Evolutionary conservation across 306 rosid species (phyloP).

Genomic region (Lathyrus oleraceus): DNA sequence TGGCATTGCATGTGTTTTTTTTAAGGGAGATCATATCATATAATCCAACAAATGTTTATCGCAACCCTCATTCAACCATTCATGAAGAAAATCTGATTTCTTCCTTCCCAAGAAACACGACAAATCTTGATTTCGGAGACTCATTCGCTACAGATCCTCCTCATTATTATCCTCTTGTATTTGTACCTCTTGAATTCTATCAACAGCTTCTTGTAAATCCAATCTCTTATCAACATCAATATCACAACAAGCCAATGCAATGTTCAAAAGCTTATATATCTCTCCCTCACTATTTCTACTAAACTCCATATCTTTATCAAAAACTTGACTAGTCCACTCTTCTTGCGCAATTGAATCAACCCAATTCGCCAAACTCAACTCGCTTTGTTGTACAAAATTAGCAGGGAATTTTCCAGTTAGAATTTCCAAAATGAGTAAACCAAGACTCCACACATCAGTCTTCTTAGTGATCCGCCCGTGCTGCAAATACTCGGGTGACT

Average conservation of each 20-base stretch:
- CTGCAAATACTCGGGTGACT: slow-evolving; percentile 76
- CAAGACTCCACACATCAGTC: slow-evolving; percentile 87
- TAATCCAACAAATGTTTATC: background rate
- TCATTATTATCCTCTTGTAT: slow-evolving; percentile 46
- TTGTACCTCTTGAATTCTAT: slow-evolving; percentile 59
- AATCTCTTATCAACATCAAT: slow-evolving; percentile 65
- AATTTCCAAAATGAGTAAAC: slow-evolving; percentile 67
- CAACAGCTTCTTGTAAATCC: slow-evolving; percentile 65
- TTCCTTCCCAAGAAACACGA: background rate
- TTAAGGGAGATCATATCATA: background rate
- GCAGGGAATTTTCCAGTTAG: slow-evolving; percentile 66
- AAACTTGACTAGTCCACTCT: slow-evolving; percentile 54
- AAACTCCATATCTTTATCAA: slow-evolving; percentile 55
- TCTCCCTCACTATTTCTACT: slow-evolving; percentile 36
- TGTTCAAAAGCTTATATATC: slow-evolving; percentile 63
- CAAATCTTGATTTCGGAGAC: slow-evolving; percentile 29
- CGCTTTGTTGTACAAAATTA: slow-evolving; percentile 50
- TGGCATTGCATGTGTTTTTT: background rate
- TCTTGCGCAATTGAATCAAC: slow-evolving; percentile 48
- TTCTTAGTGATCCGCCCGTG: slow-evolving; percentile 70
- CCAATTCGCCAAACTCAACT: slow-evolving; percentile 62
- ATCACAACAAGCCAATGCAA: slow-evolving; percentile 71
- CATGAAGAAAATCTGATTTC: slow-evolving; percentile 40
- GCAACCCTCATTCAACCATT: slow-evolving; percentile 20
- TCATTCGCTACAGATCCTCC: background rate